These are phyloP conservation scores for Trichoderma aggressivum DNA, from an alignment of 2,329 filamentous ascomycete genomes.

Conservation along the genomic window DNA sequence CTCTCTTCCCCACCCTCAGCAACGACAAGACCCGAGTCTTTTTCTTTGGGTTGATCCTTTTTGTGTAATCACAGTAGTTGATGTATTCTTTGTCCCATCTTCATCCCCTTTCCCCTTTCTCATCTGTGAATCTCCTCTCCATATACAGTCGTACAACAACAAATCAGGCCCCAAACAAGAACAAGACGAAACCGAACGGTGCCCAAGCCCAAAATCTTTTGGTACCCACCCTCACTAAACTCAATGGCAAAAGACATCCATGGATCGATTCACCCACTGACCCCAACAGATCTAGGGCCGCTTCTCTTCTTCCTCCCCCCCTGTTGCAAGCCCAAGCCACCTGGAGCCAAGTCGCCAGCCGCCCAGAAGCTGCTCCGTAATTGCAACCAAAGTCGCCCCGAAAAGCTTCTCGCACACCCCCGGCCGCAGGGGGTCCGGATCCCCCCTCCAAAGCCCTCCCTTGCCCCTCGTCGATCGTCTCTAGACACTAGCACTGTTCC, in stretches of 20 bases:
- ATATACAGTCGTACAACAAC: neutral
- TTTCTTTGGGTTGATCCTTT: neutral
- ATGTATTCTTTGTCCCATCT: neutral
- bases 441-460: neutral
- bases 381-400: neutral
- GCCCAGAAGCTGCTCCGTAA: conserved; percentile 2
- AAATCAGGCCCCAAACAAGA: neutral
- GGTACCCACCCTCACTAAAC: neutral
- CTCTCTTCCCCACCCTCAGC: neutral
- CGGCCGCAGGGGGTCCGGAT: neutral
- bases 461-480: conserved; percentile 8
- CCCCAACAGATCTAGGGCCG: conserved; percentile 17
- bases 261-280: neutral
- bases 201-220: neutral
- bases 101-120: neutral
- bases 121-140: neutral
- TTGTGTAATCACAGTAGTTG: neutral
- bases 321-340: conserved; percentile 1
- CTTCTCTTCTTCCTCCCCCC: neutral
- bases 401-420: conserved; percentile 13
- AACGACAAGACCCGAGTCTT: neutral
- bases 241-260: conserved; percentile 4
- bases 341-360: conserved; percentile 5
- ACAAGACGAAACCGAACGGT: neutral
- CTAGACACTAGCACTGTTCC: neutral